Percentiles rank a stretch among this genome's conserved stretches.
These are phyloP conservation scores for Neurospora terricola DNA, from an alignment of 495 filamentous ascomycete species.

Conservation along the genomic window DNA sequence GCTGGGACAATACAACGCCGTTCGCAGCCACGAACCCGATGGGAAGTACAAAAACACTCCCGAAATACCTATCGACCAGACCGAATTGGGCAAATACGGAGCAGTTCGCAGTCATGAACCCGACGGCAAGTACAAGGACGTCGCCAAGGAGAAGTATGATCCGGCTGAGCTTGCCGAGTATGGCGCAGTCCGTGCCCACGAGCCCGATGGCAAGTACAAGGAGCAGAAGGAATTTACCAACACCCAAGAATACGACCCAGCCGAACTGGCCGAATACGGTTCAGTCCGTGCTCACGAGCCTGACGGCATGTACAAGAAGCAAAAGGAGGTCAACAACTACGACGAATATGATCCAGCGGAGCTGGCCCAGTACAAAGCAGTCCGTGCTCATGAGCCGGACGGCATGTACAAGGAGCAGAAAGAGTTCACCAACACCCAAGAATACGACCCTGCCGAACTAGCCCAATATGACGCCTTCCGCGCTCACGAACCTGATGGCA, in stretches of 20 bases:
- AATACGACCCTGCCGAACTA: conserved; percentile 2
- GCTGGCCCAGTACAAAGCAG: conserved; percentile 6
- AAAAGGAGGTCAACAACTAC: conserved; percentile 6
- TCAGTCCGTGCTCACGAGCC: conserved; percentile 28
- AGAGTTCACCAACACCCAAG: background rate
- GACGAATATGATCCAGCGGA: background rate
- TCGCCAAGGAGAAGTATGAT: background rate
- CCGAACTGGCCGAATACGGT: conserved; percentile 21
- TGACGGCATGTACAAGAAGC: conserved; percentile 16
- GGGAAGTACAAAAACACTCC: background rate
- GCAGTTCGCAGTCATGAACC: background rate
- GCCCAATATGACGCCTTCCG: conserved; percentile 8
- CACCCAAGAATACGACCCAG: conserved; percentile 7
- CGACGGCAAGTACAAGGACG: background rate
- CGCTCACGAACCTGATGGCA: conserved; percentile 1
- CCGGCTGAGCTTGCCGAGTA: background rate
- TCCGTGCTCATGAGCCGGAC: conserved; percentile 7
- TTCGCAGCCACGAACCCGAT: conserved; percentile 1
- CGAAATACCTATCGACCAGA: background rate
- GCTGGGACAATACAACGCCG: conserved; percentile 5
- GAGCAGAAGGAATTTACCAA: background rate
- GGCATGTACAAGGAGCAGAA: conserved; percentile 1
- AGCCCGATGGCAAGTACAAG: conserved; percentile 10
- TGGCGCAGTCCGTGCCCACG: background rate
- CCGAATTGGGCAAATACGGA: conserved; percentile 3